These are phyloP conservation scores for Hypericum perforatum DNA, from an alignment of 345 rosid genomes.

Conservation along the genomic window DNA sequence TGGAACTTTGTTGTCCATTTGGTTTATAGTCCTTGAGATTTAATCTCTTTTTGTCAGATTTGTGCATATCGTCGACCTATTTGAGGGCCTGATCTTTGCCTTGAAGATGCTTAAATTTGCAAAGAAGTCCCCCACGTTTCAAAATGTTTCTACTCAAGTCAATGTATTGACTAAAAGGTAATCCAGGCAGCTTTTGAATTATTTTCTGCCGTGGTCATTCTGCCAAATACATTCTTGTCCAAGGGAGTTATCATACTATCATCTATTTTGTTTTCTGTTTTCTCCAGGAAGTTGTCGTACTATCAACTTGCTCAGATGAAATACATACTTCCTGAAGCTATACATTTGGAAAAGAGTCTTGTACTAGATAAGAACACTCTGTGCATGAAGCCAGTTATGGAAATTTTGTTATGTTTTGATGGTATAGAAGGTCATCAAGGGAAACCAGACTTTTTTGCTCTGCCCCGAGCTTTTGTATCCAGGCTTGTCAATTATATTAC, in stretches of 20 bases:
- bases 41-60: conserved; percentile 13
- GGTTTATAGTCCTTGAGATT: neutral
- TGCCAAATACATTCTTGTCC: too few species aligned
- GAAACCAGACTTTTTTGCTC: conserved; percentile 29
- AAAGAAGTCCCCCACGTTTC: conserved; percentile 30
- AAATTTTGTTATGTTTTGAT: conserved; percentile 27
- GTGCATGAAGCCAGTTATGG: conserved; percentile 37
- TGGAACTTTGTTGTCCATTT: neutral
- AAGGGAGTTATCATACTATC: neutral
- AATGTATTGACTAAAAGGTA: conserved; percentile 37
- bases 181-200: neutral
- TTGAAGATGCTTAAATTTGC: conserved; percentile 34
- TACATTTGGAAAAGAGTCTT: conserved; percentile 32
- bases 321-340: conserved; percentile 37
- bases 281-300: conserved; percentile 26
- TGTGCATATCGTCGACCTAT: conserved; percentile 24
- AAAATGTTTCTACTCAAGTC: conserved; percentile 34
- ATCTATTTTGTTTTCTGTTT: neutral
- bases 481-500: conserved; percentile 27
- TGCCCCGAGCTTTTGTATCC: conserved; percentile 23
- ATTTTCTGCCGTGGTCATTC: too few species aligned
- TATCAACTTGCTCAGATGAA: conserved; percentile 39
- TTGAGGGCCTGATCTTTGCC: conserved; percentile 32
- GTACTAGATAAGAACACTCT: conserved; percentile 35
- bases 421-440: conserved; percentile 24